Evolutionary conservation across 495 filamentous ascomycete species (phyloP).

Genomic region (Neurospora discreta): DNA sequence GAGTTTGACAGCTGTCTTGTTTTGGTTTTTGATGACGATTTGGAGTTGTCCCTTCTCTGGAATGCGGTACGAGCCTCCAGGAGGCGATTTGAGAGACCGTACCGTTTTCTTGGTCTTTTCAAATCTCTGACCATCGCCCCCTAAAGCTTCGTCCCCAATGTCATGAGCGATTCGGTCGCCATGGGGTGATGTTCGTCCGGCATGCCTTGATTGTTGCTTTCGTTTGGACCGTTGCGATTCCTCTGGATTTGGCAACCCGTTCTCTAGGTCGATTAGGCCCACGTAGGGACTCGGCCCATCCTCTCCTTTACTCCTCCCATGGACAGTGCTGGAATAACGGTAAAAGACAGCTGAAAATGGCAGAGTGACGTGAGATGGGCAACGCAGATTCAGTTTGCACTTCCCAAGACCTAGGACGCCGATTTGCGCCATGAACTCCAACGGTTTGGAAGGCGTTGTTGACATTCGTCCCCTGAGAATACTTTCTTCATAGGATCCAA

Average conservation of each 20-base stretch:
- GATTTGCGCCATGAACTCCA: conserved; percentile 92
- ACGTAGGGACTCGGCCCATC: conserved; percentile 95
- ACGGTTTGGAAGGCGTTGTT: conserved; percentile 83
- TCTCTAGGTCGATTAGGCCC: conserved; percentile 84
- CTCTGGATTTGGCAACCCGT: conserved; percentile 46
- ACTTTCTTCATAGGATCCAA: conserved; percentile 95
- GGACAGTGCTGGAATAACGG: conserved; percentile 61
- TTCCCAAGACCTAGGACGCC: conserved; percentile 85
- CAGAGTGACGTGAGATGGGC: conserved; percentile 83
- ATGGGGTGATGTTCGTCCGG: conserved; percentile 16
- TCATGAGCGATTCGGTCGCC: conserved; percentile 19
- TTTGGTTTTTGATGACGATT: conserved; percentile 93
- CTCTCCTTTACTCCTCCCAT: conserved; percentile 49
- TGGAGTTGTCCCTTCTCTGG: conserved; percentile 92
- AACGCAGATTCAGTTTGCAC: conserved; percentile 75
- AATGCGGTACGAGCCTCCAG: conserved; percentile 85
- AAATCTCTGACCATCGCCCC: conserved; percentile 25
- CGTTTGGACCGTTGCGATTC: conserved; percentile 33
- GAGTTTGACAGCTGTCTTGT: conserved; percentile 91
- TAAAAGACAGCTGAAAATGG: conserved; percentile 97
- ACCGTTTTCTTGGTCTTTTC: conserved; percentile 49
- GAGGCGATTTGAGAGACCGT: conserved; percentile 61
- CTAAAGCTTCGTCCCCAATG: conserved; percentile 16
- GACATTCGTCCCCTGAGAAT: conserved; percentile 95
- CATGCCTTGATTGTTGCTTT: conserved; percentile 30